Percentiles rank a stretch among this genome's conserved stretches.
Evolutionary conservation across 2,329 filamentous ascomycete species (phyloP).

Genomic region (Trichoderma aggressivum): DNA sequence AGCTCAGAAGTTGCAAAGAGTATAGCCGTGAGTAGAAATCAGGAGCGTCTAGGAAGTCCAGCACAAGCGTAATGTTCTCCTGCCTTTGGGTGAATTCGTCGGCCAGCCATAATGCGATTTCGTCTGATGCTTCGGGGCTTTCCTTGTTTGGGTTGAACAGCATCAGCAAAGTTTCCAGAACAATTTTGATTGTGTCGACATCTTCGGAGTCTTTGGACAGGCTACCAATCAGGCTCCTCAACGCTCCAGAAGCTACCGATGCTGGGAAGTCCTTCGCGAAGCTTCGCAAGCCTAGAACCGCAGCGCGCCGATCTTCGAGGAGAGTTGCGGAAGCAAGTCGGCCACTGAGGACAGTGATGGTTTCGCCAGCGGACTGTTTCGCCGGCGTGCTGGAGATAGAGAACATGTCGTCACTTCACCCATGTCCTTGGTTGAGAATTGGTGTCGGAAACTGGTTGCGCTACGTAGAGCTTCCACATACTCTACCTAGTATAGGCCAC

Average conservation of each 20-base stretch:
- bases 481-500: neutral
- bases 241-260: constrained; percentile 88
- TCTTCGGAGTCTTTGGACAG: constrained; percentile 87
- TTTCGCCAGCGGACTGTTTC: constrained; percentile 93
- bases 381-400: constrained; percentile 72
- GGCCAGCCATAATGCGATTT: constrained; percentile 92
- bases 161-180: constrained; percentile 92
- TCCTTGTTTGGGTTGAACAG: constrained; percentile 71
- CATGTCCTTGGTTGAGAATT: constrained; percentile 1
- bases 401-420: constrained; percentile 47
- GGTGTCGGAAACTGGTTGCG: neutral
- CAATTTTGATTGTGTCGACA: constrained; percentile 92
- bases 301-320: constrained; percentile 88
- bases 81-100: constrained; percentile 97
- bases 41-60: constrained; percentile 80
- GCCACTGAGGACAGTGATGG: constrained; percentile 84
- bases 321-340: constrained; percentile 86
- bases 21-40: constrained; percentile 93
- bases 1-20: constrained; percentile 81
- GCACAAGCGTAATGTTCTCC: constrained; percentile 89
- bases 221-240: constrained; percentile 81
- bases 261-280: constrained; percentile 97
- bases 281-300: constrained; percentile 87
- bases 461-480: neutral
- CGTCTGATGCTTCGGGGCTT: constrained; percentile 90